Conservation (phyloP, 805 yeast genomes). For the Cyberlindnera lachancei region DNA sequence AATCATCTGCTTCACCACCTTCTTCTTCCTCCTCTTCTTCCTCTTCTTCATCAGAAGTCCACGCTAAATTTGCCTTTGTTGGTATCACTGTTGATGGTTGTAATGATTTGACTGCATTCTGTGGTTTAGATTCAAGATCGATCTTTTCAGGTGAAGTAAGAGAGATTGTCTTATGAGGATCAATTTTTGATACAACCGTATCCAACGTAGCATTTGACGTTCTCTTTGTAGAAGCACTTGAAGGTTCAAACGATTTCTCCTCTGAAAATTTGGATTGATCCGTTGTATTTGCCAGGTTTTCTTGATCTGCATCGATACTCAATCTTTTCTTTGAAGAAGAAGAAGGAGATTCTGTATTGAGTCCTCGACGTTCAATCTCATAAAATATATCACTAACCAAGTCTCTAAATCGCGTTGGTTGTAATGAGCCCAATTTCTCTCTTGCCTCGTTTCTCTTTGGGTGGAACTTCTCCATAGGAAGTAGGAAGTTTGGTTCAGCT, state of each 20-base stretch:
- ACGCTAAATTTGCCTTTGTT: slow-evolving; percentile 72
- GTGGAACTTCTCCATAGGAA: slow-evolving; percentile 71
- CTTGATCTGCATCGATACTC: slow-evolving; percentile 1
- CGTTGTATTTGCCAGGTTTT: slow-evolving; percentile 2
- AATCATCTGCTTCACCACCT: slow-evolving; percentile 12
- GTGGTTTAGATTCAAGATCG: slow-evolving; percentile 3
- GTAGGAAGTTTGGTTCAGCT: slow-evolving; percentile 53
- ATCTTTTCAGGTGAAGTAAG: not conserved
- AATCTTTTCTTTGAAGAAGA: not conserved
- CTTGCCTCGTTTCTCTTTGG: slow-evolving; percentile 95
- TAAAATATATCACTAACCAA: slow-evolving; percentile 81
- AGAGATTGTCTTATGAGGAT: not conserved
- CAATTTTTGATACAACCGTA: not conserved
- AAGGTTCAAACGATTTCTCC: not conserved
- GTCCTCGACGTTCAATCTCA: slow-evolving; percentile 75
- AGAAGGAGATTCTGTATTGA: slow-evolving; percentile 26
- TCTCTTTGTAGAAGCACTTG: not conserved
- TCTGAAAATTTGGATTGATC: too few species aligned
- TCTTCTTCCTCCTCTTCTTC: slow-evolving; percentile 22
- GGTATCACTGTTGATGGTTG: slow-evolving; percentile 75
- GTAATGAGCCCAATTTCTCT: slow-evolving; percentile 79
- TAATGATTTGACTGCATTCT: slow-evolving; percentile 29
- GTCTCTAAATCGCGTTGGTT: slow-evolving; percentile 77
- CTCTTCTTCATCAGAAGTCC: slow-evolving; percentile 83
- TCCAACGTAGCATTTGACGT: not conserved